phyloP scores from a whole-genome alignment of 305 asterid genomes.

The Fraxinus floribunda region DNA sequence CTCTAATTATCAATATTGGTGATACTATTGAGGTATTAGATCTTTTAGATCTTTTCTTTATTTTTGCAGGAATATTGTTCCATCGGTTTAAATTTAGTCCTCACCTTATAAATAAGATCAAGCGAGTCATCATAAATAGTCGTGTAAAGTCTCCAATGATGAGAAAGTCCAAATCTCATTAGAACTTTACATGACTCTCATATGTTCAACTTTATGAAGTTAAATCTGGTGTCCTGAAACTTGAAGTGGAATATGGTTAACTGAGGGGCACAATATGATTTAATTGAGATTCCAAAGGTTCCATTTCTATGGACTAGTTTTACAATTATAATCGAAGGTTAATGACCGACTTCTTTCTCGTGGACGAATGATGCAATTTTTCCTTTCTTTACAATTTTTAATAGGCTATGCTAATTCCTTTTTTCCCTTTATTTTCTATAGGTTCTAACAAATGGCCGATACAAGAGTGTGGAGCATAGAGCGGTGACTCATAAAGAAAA shows the following conservation, averaged over 20 bases:
- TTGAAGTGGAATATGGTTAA: neutral
- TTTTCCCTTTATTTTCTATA: slow-evolving; percentile 14
- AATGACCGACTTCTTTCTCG: neutral
- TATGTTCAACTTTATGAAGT: neutral
- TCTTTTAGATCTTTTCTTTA: neutral
- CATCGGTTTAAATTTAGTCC: neutral
- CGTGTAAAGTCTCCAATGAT: neutral
- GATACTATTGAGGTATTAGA: slow-evolving; percentile 80
- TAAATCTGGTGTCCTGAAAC: neutral
- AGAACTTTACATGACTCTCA: neutral
- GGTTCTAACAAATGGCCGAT: slow-evolving; percentile 85
- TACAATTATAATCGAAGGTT: neutral
- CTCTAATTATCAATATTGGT: slow-evolving; percentile 86
- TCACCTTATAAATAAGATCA: too few species aligned
- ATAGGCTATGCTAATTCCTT: neutral
- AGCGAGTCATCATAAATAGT: neutral
- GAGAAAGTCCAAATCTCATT: neutral
- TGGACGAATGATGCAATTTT: neutral
- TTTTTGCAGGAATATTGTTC: neutral
- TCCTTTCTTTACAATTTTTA: neutral
- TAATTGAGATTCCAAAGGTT: neutral
- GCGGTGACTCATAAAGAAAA: slow-evolving; percentile 78
- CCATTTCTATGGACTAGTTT: neutral
- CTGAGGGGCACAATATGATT: neutral
- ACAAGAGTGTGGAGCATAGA: slow-evolving; percentile 94